Evolutionary conservation across 2,329 filamentous ascomycete genomes (phyloP), one percentile per base, ranked within the genome.

Genomic region (Rasamsonia emersonii): DNA sequence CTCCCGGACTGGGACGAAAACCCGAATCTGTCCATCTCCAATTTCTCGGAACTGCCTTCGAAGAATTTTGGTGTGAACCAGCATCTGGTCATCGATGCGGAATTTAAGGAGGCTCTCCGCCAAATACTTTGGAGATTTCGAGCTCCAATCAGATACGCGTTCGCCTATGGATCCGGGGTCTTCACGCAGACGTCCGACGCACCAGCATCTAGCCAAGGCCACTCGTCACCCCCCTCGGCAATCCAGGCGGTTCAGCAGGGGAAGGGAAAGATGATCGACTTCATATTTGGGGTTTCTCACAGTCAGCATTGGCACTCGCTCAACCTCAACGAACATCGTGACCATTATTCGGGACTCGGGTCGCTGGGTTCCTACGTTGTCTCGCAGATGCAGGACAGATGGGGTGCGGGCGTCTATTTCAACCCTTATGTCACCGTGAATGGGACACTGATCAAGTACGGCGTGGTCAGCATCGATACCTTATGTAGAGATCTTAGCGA

Each of bases 251-350:
- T 86, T 44, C 89, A 96, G 59, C 79, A 85, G 48, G 84, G 85
- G 18, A 78, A 79, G 1, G 86, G 86, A 9, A 95, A 95, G 65
- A 93, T 96, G 79, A 93, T 98, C 42, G 91, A 98, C 61, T 94
- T 98, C 56, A 93, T 98, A 45, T 91, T 98, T 54, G 91, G 89
- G 16, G 89, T 96, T 8, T 85, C 84, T 1, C 85, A 93, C 58
- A 86, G 83, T 1, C 83, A 98, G 54, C 91, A 98, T 62, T 98
- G 89, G 85, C 91, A 98, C 62, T 88, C 82, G 19, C 70, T 98
- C 39, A 98, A 98, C 51, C 68, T 98, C 11, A 71, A 73, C 43
- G 82, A 95, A 56, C 82, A 98, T 53, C 81, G 84, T 5, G 73
- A 93, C 49, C 91, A 98, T 59, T 98, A 98, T 62, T 96, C 89